Conservation (phyloP, 2,329 filamentous ascomycete species). For the Periconia digitata region DNA sequence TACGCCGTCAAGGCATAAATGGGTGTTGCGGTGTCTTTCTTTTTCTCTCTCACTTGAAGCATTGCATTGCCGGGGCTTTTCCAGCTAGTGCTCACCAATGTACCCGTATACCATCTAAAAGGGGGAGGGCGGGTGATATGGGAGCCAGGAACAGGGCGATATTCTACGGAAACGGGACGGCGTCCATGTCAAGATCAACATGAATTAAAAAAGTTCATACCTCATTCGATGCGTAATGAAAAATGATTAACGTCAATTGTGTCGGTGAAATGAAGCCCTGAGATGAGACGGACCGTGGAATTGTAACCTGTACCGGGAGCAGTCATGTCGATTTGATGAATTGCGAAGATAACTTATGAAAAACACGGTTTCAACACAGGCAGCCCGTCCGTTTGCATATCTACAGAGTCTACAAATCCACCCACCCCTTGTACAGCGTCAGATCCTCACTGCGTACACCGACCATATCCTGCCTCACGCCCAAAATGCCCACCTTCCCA, state of each 20-base stretch:
- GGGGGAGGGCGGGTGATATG: slow-evolving; percentile 34
- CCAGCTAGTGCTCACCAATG: slow-evolving; percentile 42
- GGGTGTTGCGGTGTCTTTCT: slow-evolving; percentile 34
- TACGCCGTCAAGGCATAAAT: slow-evolving; percentile 90
- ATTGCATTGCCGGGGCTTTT: slow-evolving; percentile 46
- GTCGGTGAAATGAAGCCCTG: not conserved
- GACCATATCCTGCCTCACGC: slow-evolving; percentile 72
- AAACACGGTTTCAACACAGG: too few relatives aligned
- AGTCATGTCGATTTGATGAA: too few relatives aligned
- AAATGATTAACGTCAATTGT: not conserved
- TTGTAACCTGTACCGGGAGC: not conserved
- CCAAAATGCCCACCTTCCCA: slow-evolving; percentile 67
- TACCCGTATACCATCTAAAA: slow-evolving; percentile 42
- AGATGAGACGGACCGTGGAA: not conserved
- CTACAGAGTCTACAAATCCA: too few relatives aligned
- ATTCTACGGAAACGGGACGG: slow-evolving; percentile 43
- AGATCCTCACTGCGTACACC: slow-evolving; percentile 54
- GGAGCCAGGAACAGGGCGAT: slow-evolving; percentile 37
- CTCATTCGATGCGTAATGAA: slow-evolving; percentile 4
- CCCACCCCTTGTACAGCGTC: slow-evolving; percentile 45
- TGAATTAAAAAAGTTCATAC: slow-evolving; percentile 45
- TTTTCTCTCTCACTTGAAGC: slow-evolving; percentile 44
- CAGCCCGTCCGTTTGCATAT: too few relatives aligned
- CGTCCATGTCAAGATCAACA: slow-evolving; percentile 45
- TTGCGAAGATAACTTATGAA: too few relatives aligned